A percentile compares a stretch with the other conserved stretches of the same genome.
These are phyloP conservation scores for Talaromyces sp. DNA, from an alignment of 2,329 filamentous ascomycete genomes.

Conservation along the genomic window DNA sequence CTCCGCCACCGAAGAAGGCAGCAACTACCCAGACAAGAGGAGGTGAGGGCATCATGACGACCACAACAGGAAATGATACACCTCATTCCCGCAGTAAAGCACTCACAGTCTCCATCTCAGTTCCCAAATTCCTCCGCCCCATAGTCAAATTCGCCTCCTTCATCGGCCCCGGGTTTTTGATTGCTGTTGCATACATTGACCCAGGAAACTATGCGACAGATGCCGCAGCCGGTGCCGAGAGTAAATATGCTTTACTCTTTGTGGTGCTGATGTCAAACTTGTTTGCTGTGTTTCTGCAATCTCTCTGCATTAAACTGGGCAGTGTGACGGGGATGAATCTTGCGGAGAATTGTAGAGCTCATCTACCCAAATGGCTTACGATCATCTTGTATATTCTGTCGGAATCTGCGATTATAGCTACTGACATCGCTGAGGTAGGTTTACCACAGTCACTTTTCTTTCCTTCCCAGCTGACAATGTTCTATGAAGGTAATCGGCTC, in stretches of 20 bases:
- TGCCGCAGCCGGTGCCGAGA: conserved; percentile 48
- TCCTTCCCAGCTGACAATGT: conserved; percentile 22
- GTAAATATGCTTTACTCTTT: conserved; percentile 47
- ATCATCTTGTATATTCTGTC: conserved; percentile 61
- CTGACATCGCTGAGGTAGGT: conserved; percentile 65
- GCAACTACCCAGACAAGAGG: conserved; percentile 24
- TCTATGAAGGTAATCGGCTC: conserved; percentile 58
- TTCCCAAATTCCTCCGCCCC: conserved; percentile 28
- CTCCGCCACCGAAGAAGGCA: conserved; percentile 20
- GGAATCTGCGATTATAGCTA: conserved; percentile 68
- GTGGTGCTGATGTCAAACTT: conserved; percentile 50
- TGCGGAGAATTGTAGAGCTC: conserved; percentile 64
- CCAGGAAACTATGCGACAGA: conserved; percentile 53
- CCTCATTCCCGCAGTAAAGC: conserved; percentile 31
- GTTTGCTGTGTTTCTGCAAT: conserved; percentile 50
- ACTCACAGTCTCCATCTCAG: conserved; percentile 33
- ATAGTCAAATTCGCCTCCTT: conserved; percentile 45
- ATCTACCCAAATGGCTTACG: conserved; percentile 66
- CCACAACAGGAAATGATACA: conserved; percentile 30
- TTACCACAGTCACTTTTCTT: not conserved
- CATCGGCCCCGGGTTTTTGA: conserved; percentile 49
- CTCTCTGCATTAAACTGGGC: conserved; percentile 60
- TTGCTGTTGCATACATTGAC: conserved; percentile 52
- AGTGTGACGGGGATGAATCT: conserved; percentile 68
- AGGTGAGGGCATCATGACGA: conserved; percentile 22